Conservation (phyloP, 176 grass and related monocot species). For the Canna indica region DNA sequence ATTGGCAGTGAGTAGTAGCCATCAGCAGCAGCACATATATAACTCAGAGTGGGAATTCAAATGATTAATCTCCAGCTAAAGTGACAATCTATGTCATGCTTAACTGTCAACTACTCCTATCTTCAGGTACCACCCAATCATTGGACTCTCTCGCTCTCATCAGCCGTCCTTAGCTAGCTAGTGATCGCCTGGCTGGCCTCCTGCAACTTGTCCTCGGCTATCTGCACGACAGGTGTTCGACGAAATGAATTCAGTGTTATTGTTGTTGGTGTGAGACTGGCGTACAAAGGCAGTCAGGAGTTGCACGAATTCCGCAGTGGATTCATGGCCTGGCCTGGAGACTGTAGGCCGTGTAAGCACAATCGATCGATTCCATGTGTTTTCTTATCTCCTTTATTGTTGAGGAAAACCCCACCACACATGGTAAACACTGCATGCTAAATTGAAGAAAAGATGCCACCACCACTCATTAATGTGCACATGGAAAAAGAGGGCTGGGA, state of each 20-base stretch:
- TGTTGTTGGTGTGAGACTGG: too few relatives aligned
- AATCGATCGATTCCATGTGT: constrained; percentile 1
- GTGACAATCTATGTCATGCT: background rate
- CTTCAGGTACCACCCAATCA: background rate
- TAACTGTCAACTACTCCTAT: background rate
- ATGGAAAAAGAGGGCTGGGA: background rate
- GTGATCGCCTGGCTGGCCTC: too few relatives aligned
- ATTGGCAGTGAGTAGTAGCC: constrained; percentile 2
- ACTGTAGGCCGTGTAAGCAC: too few relatives aligned
- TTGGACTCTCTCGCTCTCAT: background rate
- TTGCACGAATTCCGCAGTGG: too few relatives aligned
- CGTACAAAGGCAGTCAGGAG: too few relatives aligned
- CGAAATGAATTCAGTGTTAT: too few relatives aligned
- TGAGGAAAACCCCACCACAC: background rate
- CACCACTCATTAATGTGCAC: background rate
- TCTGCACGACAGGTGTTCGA: too few relatives aligned
- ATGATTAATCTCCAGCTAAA: background rate
- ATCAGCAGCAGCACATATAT: background rate
- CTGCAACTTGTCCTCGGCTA: too few relatives aligned
- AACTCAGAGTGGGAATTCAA: background rate
- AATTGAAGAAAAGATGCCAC: too few relatives aligned
- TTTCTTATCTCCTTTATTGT: background rate
- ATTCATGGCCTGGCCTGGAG: too few relatives aligned
- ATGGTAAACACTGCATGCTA: background rate
- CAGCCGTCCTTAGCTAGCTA: too few relatives aligned